These are phyloP conservation scores for Fraxinus dipetala DNA, from an alignment of 305 asterid species.

Conservation along the genomic window DNA sequence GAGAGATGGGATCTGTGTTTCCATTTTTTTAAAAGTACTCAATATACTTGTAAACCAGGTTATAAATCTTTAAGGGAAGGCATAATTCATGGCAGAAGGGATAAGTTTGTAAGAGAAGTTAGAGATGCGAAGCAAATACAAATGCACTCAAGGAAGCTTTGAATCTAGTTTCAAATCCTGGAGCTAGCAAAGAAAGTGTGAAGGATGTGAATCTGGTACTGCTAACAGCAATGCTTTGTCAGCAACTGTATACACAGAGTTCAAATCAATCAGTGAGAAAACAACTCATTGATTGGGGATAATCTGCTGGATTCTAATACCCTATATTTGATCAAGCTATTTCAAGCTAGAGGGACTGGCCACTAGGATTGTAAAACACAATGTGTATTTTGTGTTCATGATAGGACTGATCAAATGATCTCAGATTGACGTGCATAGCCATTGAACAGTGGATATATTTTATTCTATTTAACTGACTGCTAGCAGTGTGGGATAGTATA, in stretches of 20 bases:
- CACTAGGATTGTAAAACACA: neutral
- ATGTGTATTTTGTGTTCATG: neutral
- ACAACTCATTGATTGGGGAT: neutral
- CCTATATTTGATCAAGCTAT: neutral
- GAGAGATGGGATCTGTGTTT: neutral
- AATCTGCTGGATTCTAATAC: neutral
- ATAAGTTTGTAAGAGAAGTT: neutral
- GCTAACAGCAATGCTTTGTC: neutral
- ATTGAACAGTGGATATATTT: neutral
- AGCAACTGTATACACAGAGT: neutral
- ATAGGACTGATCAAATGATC: neutral
- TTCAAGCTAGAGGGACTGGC: neutral
- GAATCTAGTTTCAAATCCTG: neutral
- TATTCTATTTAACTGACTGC: neutral
- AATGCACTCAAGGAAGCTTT: neutral
- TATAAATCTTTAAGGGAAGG: neutral
- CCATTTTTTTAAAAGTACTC: neutral
- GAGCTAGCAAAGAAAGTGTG: neutral
- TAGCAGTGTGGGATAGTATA: neutral
- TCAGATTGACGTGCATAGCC: neutral
- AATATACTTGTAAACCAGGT: conserved; percentile 13
- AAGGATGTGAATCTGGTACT: neutral
- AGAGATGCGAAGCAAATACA: neutral
- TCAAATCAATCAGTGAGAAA: neutral
- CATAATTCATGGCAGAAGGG: neutral